Evolutionary conservation across 2,329 filamentous ascomycete genomes (phyloP), one percentile per base, ranked within the genome.

Genomic region (Ophiobolus disseminans): DNA sequence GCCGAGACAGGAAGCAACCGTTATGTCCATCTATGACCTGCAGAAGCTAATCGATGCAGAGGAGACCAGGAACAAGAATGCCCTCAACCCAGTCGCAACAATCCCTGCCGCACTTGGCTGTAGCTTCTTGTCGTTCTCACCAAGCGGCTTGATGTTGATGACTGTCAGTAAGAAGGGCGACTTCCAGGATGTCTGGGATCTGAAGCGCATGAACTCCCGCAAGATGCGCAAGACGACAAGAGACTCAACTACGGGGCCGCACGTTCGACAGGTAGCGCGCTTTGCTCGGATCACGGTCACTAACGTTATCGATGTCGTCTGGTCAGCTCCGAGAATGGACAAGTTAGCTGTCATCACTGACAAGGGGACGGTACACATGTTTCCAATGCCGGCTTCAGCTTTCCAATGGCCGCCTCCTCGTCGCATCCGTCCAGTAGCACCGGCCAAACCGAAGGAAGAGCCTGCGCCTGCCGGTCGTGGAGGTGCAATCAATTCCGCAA

Each of bases 251-350:
- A 48, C 57, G 0, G 75, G 75, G 5, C 76, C 75, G 3, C 72
- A 76, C 49, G 89, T 97, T 23, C 87, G 91, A 38, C 90, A 96
- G 69, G 81, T 97, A 51, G 90, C 91, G 6, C 86, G 92, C 51
- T 97, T 96, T 67, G 90, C 90, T 16, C 86, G 94, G 31, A 88
- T 97, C 83, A 97, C 93, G 2, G 88, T 93, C 39, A 91, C 94
- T 3, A 89, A 90, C 44, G 90, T 97, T 45, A 84, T 97, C 17
- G 93, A 97, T 65, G 89, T 96, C 32, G 85, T 86, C 3, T 99
- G 94, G 94, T 88, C 88, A 1, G 82, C 84, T 45, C 90, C 90
- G 3, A 86, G 87, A 46, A 90, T 90, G 17, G 90, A 96, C 67
- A 87, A 89, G 49, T 77, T 95, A 30, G 93, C 92, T 1, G 86